Evolutionary conservation across 2,329 filamentous ascomycete species (phyloP), one percentile per base, ranked within the genome.

Genomic region (Cercospora beticola): DNA sequence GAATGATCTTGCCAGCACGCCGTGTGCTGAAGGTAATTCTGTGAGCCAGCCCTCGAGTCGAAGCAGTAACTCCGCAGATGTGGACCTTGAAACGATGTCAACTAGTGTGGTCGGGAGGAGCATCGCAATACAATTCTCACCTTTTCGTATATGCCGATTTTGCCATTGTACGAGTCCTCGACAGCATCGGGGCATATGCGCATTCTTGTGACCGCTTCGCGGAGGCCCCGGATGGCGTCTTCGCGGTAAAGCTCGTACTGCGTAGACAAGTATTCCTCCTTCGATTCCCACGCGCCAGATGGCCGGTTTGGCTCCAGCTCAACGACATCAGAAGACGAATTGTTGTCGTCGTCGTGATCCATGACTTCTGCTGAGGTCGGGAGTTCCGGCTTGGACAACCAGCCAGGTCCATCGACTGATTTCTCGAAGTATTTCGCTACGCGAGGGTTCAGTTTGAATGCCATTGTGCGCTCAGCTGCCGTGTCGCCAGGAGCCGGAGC

Each of bases 241-340:
- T 93, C 91, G 2, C 93, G 86, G 7, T 93, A 83, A 1, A 97
- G 85, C 3, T 88, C 83, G 76, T 95, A 97, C 61, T 96, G 92
- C 0, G 88, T 86, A 33, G 87, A 82, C 0, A 97, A 82, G 67
- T 97, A 97, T 0, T 84, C 82, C 1, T 88, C 83, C 71, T 87
- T 89, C 4, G 83, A 87, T 0, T 79, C 71, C 83, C 89, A 94
- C 0, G 88, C 81, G 0, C 83, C 82, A 0, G 85, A 71, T 21
- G 89, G 81, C 6, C 81, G 81, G 73, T 92, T 92, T 0, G 73
- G 66, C 7, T 56, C 70, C 7, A 74, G 46, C 16, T 70, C 69
- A 2, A 69, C 65, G 23, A 71, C 70, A 30, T 69, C 70, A 3
- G 71, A 72, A 6, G 68, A 72, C 5, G 54, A 65, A 5, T 31